Evolutionary conservation across 1,139 yeast genomes (phyloP), one percentile per base, ranked within the genome.

Genomic region (Candida freyschussii): DNA sequence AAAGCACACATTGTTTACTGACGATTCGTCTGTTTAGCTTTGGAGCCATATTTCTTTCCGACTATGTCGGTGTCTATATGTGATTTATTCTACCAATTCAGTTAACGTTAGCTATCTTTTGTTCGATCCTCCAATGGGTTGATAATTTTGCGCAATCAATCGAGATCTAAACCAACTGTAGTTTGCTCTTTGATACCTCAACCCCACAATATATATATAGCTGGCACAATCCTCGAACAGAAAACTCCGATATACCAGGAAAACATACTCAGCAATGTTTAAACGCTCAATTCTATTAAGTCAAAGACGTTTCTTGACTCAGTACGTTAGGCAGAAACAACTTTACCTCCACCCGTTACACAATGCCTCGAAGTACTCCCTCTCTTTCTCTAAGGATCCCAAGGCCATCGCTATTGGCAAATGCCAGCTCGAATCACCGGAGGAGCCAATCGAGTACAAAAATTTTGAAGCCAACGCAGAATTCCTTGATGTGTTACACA

Each of bases 61-160:
- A 61, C 34, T 56, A 58, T 18, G 63, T 60, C 15, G 67, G 62
- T 24, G 68, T 63, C 3, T 63, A 63, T 41, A 53, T 62, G 8
- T 59, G 43, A 34, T n/a, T 25, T 12, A 29, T 15, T 26, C 13
- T 7, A n/a, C 8, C n/a, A 12, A 22, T 14, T n/a, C n/a, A n/a
- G n/a, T n/a, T n/a, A n/a, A n/a, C n/a, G n/a, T n/a, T n/a, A n/a
- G n/a, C n/a, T n/a, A n/a, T n/a, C n/a, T n/a, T n/a, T n/a, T n/a
- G n/a, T n/a, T n/a, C n/a, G n/a, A n/a, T n/a, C n/a, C n/a, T n/a
- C n/a, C n/a, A n/a, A n/a, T n/a, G n/a, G n/a, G n/a, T n/a, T n/a
- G n/a, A n/a, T n/a, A n/a, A n/a, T n/a, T n/a, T n/a, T n/a, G n/a
- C n/a, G n/a, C n/a, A n/a, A n/a, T n/a, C n/a, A n/a, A n/a, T n/a